Evolutionary conservation across 2,329 filamentous ascomycete genomes (phyloP).

Genomic region (Phyllosticta paracitricarpa): DNA sequence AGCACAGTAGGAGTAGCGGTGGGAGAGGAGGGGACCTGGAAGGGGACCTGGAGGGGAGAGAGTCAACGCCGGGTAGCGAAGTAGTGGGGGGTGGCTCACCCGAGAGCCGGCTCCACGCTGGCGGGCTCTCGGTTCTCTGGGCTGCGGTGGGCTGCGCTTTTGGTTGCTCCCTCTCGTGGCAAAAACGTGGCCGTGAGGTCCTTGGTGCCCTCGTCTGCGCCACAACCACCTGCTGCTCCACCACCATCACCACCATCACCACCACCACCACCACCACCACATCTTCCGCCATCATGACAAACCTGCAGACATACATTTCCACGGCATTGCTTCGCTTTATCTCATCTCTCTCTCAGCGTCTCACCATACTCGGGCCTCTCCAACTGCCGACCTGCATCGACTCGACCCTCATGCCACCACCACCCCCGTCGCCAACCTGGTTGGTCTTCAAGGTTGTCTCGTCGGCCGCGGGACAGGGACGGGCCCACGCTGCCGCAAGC

Average conservation of each 20-base stretch:
- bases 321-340: too few relatives aligned
- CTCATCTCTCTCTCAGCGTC: too few relatives aligned
- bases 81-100: not conserved
- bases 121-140: too few relatives aligned
- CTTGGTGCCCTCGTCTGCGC: not conserved
- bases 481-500: not conserved
- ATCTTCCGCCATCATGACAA: too few relatives aligned
- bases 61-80: not conserved
- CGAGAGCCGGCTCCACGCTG: not conserved
- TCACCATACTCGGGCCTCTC: too few relatives aligned
- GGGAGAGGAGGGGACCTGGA: too few relatives aligned
- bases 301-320: too few relatives aligned
- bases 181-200: not conserved
- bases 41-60: too few relatives aligned
- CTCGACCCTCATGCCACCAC: not conserved
- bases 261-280: not conserved
- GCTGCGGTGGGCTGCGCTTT: too few relatives aligned
- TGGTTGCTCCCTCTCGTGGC: not conserved
- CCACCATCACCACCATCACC: not conserved
- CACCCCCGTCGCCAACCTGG: not conserved
- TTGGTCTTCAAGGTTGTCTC: not conserved
- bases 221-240: not conserved
- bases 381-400: too few relatives aligned
- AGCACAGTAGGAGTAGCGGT: too few relatives aligned
- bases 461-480: not conserved